These are phyloP conservation scores for Neopestalotiopsis sp. DNA, from an alignment of 2,329 filamentous ascomycete genomes.

Conservation along the genomic window DNA sequence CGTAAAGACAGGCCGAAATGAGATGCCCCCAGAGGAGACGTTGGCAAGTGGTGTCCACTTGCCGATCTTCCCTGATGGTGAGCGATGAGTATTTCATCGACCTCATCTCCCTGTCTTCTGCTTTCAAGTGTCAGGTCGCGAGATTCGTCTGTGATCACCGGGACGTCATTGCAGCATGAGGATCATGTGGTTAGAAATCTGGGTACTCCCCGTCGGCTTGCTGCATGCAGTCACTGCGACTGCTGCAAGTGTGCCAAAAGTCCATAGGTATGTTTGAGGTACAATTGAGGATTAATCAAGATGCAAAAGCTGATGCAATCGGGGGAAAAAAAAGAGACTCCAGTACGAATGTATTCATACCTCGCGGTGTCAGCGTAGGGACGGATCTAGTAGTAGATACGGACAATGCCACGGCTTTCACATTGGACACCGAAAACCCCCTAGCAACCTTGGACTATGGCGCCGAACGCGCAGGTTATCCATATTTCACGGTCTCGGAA, in stretches of 20 bases:
- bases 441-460: constrained; percentile 7
- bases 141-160: neutral
- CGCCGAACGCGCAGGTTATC: constrained; percentile 2
- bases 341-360: neutral
- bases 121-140: neutral
- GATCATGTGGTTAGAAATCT: neutral
- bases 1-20: neutral
- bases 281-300: neutral
- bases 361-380: neutral
- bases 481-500: neutral
- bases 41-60: neutral
- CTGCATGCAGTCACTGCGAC: neutral
- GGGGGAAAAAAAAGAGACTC: neutral
- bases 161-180: neutral
- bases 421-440: neutral
- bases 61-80: neutral
- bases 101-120: neutral
- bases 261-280: neutral
- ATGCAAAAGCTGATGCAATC: neutral
- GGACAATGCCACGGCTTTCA: neutral
- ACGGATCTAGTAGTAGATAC: neutral
- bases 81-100: neutral
- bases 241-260: neutral
- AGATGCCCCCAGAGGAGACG: neutral
- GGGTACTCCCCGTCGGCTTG: neutral